Conservation (phyloP, 345 rosid genomes). For the Euphorbia pulcherrima region DNA sequence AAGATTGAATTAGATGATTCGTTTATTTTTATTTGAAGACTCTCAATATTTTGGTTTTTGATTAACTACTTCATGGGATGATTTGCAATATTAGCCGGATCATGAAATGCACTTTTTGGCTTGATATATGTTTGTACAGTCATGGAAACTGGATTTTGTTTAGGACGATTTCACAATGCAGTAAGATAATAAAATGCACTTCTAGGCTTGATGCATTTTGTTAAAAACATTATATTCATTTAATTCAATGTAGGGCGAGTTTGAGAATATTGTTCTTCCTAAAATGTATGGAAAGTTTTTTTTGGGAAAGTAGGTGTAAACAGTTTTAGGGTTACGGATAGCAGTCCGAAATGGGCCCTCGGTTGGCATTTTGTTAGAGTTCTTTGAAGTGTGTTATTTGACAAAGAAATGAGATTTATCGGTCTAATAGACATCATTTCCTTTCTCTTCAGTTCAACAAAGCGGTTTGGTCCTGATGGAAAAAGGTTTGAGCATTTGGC, state of each 20-base stretch:
- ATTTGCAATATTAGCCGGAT: background rate
- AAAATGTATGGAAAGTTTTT: too few relatives aligned
- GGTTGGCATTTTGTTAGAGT: background rate
- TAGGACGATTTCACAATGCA: too few relatives aligned
- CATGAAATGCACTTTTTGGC: background rate
- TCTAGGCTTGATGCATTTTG: too few relatives aligned
- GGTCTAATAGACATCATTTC: background rate
- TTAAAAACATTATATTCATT: background rate
- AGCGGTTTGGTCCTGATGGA: conserved; percentile 78
- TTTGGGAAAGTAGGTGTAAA: too few relatives aligned
- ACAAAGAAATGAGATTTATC: background rate
- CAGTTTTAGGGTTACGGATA: too few relatives aligned
- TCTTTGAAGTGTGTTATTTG: background rate
- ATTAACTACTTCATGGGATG: background rate
- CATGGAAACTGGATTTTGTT: background rate
- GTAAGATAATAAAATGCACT: too few relatives aligned
- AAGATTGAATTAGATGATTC: background rate
- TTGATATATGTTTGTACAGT: background rate
- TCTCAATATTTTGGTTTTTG: background rate
- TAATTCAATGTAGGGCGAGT: too few relatives aligned
- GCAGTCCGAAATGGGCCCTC: too few relatives aligned
- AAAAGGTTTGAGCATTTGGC: conserved; percentile 89
- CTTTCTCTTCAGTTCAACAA: conserved; percentile 57
- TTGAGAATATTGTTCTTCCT: too few relatives aligned
- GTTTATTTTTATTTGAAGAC: background rate